phyloP scores from a whole-genome alignment of 2,329 filamentous ascomycete genomes.

The Ceratocystis cacaofunesta region DNA sequence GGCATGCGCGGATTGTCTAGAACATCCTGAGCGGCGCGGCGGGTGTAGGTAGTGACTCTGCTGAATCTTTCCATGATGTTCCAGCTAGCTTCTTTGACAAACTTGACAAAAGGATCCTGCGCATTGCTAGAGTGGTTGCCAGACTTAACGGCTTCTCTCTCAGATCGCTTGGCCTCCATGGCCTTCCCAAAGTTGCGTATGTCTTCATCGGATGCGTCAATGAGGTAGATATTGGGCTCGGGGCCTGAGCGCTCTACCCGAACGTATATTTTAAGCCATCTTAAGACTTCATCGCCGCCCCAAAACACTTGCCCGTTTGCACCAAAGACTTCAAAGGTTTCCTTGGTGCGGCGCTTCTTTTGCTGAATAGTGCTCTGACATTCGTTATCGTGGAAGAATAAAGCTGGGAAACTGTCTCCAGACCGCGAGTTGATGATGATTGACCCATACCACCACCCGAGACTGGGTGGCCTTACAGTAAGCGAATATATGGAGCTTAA shows the following conservation, averaged over 20 bases:
- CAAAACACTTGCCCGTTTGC: slow-evolving; percentile 82
- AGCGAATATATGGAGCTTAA: slow-evolving; percentile 83
- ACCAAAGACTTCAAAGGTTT: slow-evolving; percentile 82
- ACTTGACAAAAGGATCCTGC: slow-evolving; percentile 89
- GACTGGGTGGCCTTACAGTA: slow-evolving; percentile 74
- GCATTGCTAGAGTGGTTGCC: slow-evolving; percentile 32
- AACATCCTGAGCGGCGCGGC: slow-evolving; percentile 80
- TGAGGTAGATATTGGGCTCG: slow-evolving; percentile 79
- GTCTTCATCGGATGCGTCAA: slow-evolving; percentile 78
- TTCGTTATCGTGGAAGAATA: slow-evolving; percentile 97
- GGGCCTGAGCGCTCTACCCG: slow-evolving; percentile 68
- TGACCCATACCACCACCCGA: slow-evolving; percentile 98
- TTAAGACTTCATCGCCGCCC: slow-evolving; percentile 88
- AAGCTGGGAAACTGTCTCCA: slow-evolving; percentile 83
- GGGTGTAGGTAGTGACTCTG: slow-evolving; percentile 90
- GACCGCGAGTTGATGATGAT: slow-evolving; percentile 81
- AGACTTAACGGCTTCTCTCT: slow-evolving; percentile 25
- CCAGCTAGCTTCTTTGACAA: slow-evolving; percentile 90
- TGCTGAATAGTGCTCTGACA: slow-evolving; percentile 91
- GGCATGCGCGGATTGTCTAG: slow-evolving; percentile 84
- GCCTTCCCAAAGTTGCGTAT: slow-evolving; percentile 53
- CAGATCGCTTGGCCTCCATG: slow-evolving; percentile 25
- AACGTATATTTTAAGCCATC: slow-evolving; percentile 79
- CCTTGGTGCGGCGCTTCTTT: slow-evolving; percentile 69
- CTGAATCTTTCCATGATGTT: slow-evolving; percentile 93